phyloP scores from a whole-genome alignment of 495 filamentous ascomycete species.

The Penicillium salamii region DNA sequence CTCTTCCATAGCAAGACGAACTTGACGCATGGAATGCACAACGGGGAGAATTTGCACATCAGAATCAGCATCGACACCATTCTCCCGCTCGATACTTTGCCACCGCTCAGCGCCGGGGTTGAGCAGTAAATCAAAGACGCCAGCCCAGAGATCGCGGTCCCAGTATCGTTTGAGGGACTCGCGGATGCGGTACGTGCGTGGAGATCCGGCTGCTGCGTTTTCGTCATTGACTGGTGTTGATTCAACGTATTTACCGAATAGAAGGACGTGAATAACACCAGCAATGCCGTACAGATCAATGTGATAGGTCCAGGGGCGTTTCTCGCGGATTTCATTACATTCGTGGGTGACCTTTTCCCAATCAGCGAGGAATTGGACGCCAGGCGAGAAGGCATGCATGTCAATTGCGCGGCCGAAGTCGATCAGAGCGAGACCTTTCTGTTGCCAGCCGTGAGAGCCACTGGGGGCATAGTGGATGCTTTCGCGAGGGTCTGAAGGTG shows the following conservation, averaged over 20 bases:
- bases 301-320: constrained; percentile 92
- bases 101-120: constrained; percentile 62
- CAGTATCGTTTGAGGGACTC: constrained; percentile 88
- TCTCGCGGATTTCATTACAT: constrained; percentile 91
- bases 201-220: constrained; percentile 8
- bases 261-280: constrained; percentile 75
- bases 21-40: constrained; percentile 57
- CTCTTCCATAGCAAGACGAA: constrained; percentile 76
- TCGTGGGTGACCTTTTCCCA: constrained; percentile 84
- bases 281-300: constrained; percentile 93
- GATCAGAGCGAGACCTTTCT: constrained; percentile 80
- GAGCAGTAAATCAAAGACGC: constrained; percentile 80
- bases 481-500: constrained; percentile 42
- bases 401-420: constrained; percentile 96
- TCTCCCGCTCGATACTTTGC: constrained; percentile 57
- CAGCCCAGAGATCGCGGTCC: constrained; percentile 86
- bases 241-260: constrained; percentile 95
- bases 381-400: constrained; percentile 74
- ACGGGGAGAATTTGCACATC: constrained; percentile 55
- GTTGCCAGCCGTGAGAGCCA: constrained; percentile 73
- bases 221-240: constrained; percentile 51
- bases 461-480: constrained; percentile 59
- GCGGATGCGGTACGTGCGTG: constrained; percentile 62
- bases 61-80: constrained; percentile 24
- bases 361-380: constrained; percentile 88